A percentile compares a stretch with the other conserved stretches of the same genome.
Conservation (phyloP, 1,284 basidiomycete genomes). For the Leccinum pachyderme region DNA sequence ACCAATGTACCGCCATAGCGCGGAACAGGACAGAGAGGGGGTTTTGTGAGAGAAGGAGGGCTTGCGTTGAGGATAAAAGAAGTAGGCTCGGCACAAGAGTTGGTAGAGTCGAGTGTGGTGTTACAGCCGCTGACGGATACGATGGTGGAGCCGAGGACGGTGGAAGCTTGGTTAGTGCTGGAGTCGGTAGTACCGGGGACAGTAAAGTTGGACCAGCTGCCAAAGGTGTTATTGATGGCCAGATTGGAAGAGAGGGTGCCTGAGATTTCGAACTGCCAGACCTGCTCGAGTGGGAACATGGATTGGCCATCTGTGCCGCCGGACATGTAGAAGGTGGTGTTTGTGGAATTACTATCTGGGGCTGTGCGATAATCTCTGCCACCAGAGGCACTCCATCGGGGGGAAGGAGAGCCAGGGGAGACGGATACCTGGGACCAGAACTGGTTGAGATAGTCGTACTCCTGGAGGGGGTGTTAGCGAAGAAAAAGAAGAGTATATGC, state of each 20-base stretch:
- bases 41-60: conserved; percentile 34
- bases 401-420: conserved; percentile 50
- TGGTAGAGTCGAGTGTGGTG: conserved; percentile 37
- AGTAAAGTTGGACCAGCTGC: conserved; percentile 53
- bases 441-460: conserved; percentile 68
- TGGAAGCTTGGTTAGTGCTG: conserved; percentile 50
- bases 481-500: background rate
- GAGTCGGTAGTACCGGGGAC: conserved; percentile 34
- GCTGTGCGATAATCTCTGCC: conserved; percentile 58
- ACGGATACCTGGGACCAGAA: conserved; percentile 67
- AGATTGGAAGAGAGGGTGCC: conserved; percentile 70
- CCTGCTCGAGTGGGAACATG: conserved; percentile 52
- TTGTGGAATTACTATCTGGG: conserved; percentile 44
- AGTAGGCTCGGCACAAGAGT: conserved; percentile 54
- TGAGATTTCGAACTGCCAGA: conserved; percentile 66
- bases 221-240: conserved; percentile 43
- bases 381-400: conserved; percentile 68
- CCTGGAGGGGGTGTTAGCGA: conserved; percentile 41
- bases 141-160: conserved; percentile 51
- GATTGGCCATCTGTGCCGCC: conserved; percentile 58
- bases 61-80: conserved; percentile 54
- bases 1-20: conserved; percentile 59
- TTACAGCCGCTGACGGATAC: conserved; percentile 64
- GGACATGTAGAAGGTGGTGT: conserved; percentile 66
- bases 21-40: conserved; percentile 64